Base-by-base conservation (phyloP, 148 eudicot species). In the Heliamphora exappendiculata region DNA sequence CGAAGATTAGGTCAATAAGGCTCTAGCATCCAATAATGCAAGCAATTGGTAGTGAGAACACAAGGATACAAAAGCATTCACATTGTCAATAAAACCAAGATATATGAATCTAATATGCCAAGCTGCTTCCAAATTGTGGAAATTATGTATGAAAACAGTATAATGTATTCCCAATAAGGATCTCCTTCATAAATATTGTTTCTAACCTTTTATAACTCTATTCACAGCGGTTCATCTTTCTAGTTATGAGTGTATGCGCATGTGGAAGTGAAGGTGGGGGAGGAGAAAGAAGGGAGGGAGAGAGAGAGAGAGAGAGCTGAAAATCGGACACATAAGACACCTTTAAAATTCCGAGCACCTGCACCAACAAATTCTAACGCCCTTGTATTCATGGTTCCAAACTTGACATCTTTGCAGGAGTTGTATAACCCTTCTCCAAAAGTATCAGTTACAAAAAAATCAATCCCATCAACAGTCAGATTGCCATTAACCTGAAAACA, bases 301-400 rank as follows among this genome's bases (percentile, higher is more conserved):
- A 26, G 5, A 42, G 31, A 74, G 24, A 41, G 31, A 26, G 58
- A 50, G 53, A 51, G n/a, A 33, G 57, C 34, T n/a, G 65, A 20
- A 62, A 76, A 76, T 36, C 63, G 79, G 60, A 83, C 60, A 7
- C 20, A 58, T 0, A 71, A 60, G 34, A 67, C 69, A 87, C 92
- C 90, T 87, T 81, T 75, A 79, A 83, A 85, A 78, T 54, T 87
- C 77, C 81, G 84, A 74, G 92, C 90, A 57, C 92, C 92, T 17
- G 87, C 92, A 74, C 92, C 92, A 33, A 89, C 72, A 78, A 89
- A 89, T 79, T 89, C 90, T 75, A 89, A 84, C 44, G 92, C 92
- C 83, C 92, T 80, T 53, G 92, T 89, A 68, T 89, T 89, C 92
- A 89, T 87, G 76, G 86, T 85, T 71, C 92, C 90, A 75, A 89